Percentiles rank a stretch among this genome's conserved stretches.
Evolutionary conservation across 2,329 filamentous ascomycete species (phyloP).

Genomic region (Dactylellina leptospora): DNA sequence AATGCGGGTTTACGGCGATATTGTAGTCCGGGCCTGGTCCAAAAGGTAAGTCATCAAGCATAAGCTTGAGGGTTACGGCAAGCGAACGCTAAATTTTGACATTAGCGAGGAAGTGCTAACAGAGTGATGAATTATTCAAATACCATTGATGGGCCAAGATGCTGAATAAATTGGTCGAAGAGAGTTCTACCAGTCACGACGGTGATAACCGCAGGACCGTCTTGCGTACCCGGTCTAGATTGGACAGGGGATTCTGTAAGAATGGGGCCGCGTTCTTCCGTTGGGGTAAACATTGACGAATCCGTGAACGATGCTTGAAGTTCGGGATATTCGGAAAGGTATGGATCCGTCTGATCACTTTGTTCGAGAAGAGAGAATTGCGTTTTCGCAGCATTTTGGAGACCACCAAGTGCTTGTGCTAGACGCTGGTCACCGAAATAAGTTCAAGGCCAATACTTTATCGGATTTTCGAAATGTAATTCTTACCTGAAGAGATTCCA

Average conservation of each 20-base stretch:
- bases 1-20: constrained; percentile 79
- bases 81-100: constrained; percentile 73
- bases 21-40: constrained; percentile 71
- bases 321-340: constrained; percentile 57
- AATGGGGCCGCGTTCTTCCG: constrained; percentile 2
- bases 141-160: constrained; percentile 88
- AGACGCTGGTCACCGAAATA: too few relatives aligned
- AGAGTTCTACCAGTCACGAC: constrained; percentile 75
- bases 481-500: constrained; percentile 73
- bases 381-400: constrained; percentile 86
- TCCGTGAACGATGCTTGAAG: constrained; percentile 55
- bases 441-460: too few relatives aligned
- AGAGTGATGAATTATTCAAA: background rate
- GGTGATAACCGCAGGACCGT: constrained; percentile 1
- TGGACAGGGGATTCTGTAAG: constrained; percentile 16
- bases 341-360: constrained; percentile 53
- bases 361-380: constrained; percentile 86
- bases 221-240: constrained; percentile 15
- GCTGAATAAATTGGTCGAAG: constrained; percentile 86
- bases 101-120: constrained; percentile 1
- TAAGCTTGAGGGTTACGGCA: constrained; percentile 87
- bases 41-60: constrained; percentile 87
- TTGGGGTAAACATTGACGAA: constrained; percentile 3
- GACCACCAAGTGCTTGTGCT: constrained; percentile 85
- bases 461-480: too few relatives aligned